Base-by-base conservation (phyloP, 2,329 filamentous ascomycete genomes). In the Diplodia seriata region DNA sequence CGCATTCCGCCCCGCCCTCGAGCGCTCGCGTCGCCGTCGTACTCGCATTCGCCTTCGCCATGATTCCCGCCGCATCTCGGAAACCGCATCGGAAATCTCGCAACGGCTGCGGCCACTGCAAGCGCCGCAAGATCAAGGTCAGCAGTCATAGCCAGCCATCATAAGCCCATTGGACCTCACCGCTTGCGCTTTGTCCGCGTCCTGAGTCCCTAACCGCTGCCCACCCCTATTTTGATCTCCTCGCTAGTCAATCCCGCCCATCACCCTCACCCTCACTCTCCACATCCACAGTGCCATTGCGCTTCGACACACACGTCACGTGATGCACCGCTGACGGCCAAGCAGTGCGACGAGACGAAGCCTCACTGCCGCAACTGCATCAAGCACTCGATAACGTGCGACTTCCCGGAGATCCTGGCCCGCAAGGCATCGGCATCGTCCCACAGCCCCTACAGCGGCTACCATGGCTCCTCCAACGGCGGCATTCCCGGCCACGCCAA, bases 341-440 rank as follows among this genome's bases (percentile, higher is more conserved):
- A 20, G 12, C 47, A 77, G 74, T 77, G 75, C 68, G 75, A 76
- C 68, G 75, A 77, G 67, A 72, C 72, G 50, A 73, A 72, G 51
- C 75, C 75, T 3, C 70, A 68, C n/a, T 77, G 75, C 66, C 71
- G 72, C 15, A 75, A 75, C 47, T 77, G 75, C 55, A 72, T 75
- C 20, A 76, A 76, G 56, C 75, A 76, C 69, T 72, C 71, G n/a
- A 71, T 72, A 9, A 26, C 57, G 29, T 77, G 75, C 70, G 74
- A 76, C 63, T 77, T 59, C 36, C 55, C 65, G 8, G 64, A 66
- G 20, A 67, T 61, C 43, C 43, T 67, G 65, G 65, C 65, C 31
- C 65, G 55, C 26, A 67, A 61, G 36, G 47, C 65, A 3, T 55
- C 65, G n/a, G 43, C 55, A 1, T 23, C 49, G 1, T 59, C 47